phyloP scores from a whole-genome alignment of 129 eudicot genomes.

The Flaveria ramosissima region DNA sequence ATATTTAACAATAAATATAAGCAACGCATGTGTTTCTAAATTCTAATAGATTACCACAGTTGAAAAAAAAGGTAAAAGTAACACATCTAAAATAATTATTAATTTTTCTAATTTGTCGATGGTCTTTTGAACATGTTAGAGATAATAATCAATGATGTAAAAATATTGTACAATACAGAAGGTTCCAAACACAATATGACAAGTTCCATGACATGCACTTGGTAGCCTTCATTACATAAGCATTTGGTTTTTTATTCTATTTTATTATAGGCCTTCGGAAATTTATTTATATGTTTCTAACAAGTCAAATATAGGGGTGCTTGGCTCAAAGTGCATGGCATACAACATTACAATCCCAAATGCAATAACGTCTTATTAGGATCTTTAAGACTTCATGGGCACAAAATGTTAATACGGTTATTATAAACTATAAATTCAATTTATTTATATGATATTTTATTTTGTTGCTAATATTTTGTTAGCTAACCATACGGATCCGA shows the following conservation, averaged over 20 bases:
- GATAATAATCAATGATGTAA: constrained; percentile 11
- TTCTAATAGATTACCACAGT: no score
- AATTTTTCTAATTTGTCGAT: background rate
- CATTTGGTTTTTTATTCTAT: background rate
- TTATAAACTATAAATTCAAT: background rate
- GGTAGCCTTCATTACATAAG: constrained; percentile 28
- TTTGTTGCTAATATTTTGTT: background rate
- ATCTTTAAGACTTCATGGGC: background rate
- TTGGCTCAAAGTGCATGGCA: constrained; percentile 38
- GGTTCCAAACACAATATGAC: constrained; percentile 34
- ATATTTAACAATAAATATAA: no score
- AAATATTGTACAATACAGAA: constrained; percentile 2
- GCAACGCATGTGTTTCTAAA: no score
- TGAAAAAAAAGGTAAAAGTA: background rate
- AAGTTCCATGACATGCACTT: constrained; percentile 29
- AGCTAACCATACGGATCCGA: background rate
- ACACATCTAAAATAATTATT: background rate
- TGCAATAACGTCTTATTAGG: constrained; percentile 2
- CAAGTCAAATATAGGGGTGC: constrained; percentile 40
- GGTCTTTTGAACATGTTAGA: background rate
- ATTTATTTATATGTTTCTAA: constrained; percentile 24
- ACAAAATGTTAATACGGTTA: background rate
- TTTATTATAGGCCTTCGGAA: background rate
- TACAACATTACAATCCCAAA: constrained; percentile 22
- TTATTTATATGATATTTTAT: background rate